Evolutionary conservation across 441 rosid species (phyloP), one percentile per base, ranked within the genome.

Genomic region (Syzygium syzygioides): DNA sequence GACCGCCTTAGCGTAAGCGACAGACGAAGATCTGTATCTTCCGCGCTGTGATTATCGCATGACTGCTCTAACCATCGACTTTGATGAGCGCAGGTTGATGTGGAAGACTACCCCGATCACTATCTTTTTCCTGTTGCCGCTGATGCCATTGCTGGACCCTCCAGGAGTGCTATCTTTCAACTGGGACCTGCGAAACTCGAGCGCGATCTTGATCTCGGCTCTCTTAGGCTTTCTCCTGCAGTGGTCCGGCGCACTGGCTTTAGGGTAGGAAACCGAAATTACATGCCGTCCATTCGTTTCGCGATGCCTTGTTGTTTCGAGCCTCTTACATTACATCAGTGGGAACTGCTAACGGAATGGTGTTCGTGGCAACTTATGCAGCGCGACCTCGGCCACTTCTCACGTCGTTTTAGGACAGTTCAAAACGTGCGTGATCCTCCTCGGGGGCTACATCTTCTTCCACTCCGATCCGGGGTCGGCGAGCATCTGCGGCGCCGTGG

Each of bases 71-170:
- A 60, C 48, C 25, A 1, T 30, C 28, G 55, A 6, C 13, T 83
- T 32, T 23, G 12, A 32, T 5, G 45, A 14, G 17, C 86, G 93
- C 86, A 98, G 99, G 90, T 91, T 98, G 94, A 98, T 98, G 99
- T 98, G 99, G 99, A 98, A 95, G 95, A 97, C 99, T 11, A 98
- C 99, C 8, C 99, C 99, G 0, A 91, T 95, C 88, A 98, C 99
- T 4, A 76, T 98, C 55, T 94, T 97, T 86, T 97, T 98, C 94
- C 91, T 98, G 76, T 86, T 97, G 87, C 96, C 98, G 54, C 90
- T 96, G 90, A 96, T 95, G 96, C 99, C 99, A 55, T 96, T 98
- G 96, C 91, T 97, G 89, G 99, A 98, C 93, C 99, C 99, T 32
- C 99, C 99, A 55, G 99, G 98, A 86, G 94, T 90, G 76, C 86